Percentiles rank a stretch among this genome's conserved stretches.
These are phyloP conservation scores for Fagus sylvatica DNA, from an alignment of 306 rosid genomes.

Conservation along the genomic window DNA sequence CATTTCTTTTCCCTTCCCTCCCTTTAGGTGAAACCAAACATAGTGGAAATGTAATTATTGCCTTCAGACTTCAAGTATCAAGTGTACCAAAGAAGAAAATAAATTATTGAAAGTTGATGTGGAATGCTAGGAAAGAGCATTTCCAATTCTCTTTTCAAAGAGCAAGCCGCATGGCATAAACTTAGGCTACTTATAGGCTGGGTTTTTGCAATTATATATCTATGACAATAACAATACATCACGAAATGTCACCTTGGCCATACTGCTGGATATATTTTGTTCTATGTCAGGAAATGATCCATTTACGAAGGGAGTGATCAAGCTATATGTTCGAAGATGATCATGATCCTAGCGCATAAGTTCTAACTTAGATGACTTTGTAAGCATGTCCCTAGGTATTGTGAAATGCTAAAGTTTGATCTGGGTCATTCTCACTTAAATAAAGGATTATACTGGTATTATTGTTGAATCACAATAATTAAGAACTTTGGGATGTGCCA, in stretches of 20 bases:
- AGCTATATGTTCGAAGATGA: background rate
- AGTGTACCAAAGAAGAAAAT: too few species aligned
- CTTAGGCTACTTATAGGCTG: too few species aligned
- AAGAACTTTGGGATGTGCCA: background rate
- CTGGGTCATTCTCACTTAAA: background rate
- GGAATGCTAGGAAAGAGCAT: too few species aligned
- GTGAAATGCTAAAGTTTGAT: background rate
- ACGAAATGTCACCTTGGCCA: background rate
- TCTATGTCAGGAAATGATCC: constrained; percentile 10
- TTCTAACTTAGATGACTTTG: background rate
- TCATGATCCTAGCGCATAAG: background rate
- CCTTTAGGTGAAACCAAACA: too few species aligned
- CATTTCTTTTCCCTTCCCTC: too few species aligned
- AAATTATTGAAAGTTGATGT: too few species aligned
- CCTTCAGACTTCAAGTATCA: too few species aligned
- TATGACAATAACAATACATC: too few species aligned
- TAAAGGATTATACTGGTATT: background rate
- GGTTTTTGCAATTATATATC: too few species aligned
- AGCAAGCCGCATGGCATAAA: too few species aligned
- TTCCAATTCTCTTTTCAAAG: too few species aligned
- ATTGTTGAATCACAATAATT: background rate
- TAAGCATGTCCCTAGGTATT: constrained; percentile 1
- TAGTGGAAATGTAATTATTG: too few species aligned
- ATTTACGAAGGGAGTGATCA: background rate
- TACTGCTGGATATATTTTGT: constrained; percentile 17